phyloP scores from a whole-genome alignment of 345 rosid genomes.

The Camelina hispida region DNA sequence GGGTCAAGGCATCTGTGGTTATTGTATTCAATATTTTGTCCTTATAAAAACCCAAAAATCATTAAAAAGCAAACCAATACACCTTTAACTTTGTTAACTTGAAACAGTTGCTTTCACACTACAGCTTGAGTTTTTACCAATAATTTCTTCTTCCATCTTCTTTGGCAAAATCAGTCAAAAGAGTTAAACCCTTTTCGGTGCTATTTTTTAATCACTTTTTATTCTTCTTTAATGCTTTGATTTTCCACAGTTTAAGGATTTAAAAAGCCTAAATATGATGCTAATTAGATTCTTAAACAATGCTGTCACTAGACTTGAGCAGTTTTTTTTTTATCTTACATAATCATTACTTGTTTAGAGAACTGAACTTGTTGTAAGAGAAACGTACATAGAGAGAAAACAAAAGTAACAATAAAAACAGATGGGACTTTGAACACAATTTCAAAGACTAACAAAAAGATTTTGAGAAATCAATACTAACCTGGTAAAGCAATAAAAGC shows the following conservation, averaged over 20 bases:
- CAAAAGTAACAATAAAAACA: neutral
- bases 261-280: slow-evolving; percentile 12
- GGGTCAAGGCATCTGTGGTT: slow-evolving; percentile 55
- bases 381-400: neutral
- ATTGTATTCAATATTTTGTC: neutral
- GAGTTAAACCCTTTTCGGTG: slow-evolving; percentile 36
- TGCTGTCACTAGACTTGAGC: slow-evolving; percentile 37
- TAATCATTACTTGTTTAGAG: slow-evolving; percentile 38
- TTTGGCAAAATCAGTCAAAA: slow-evolving; percentile 23
- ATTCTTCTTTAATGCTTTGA: slow-evolving; percentile 1
- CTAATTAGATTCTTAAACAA: slow-evolving; percentile 28
- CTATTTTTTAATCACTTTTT: slow-evolving; percentile 6
- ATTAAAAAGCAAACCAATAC: slow-evolving; percentile 13
- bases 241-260: slow-evolving; percentile 14
- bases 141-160: slow-evolving; percentile 12
- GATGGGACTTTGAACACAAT: slow-evolving; percentile 32
- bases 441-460: slow-evolving; percentile 4
- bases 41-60: slow-evolving; percentile 36
- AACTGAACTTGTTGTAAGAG: slow-evolving; percentile 36
- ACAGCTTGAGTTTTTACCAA: slow-evolving; percentile 27
- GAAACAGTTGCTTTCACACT: slow-evolving; percentile 25
- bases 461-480: slow-evolving; percentile 43
- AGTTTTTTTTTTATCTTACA: slow-evolving; percentile 16
- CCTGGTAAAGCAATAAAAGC: slow-evolving; percentile 99
- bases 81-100: neutral